Percentiles rank a stretch among this genome's conserved stretches.
phyloP scores from a whole-genome alignment of 129 eudicot species.

The Artemisia annua region DNA sequence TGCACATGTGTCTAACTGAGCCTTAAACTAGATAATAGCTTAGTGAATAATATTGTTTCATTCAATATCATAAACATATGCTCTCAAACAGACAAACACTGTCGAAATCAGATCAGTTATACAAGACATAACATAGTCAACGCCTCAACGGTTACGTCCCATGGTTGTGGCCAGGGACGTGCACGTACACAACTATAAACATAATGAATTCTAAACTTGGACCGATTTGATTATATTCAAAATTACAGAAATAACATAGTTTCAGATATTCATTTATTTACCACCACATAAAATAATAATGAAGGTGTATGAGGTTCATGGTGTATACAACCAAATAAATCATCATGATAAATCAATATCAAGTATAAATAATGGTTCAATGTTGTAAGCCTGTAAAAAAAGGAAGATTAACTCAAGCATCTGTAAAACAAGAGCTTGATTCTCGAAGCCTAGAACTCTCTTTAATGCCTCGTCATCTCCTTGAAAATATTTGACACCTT shows the following conservation, averaged over 20 bases:
- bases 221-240: conserved; percentile 16
- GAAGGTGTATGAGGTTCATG: conserved; percentile 20
- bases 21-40: no score
- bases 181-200: not conserved
- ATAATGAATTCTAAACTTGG: not conserved
- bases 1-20: no score
- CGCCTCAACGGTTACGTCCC: no score
- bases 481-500: conserved; percentile 71
- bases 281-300: conserved; percentile 24
- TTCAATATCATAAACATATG: no score
- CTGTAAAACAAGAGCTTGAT: conserved; percentile 12
- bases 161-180: no score
- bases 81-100: no score
- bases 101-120: no score
- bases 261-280: conserved; percentile 30
- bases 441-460: conserved; percentile 18
- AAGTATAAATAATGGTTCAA: conserved; percentile 26
- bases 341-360: conserved; percentile 14
- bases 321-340: conserved; percentile 30
- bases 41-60: no score
- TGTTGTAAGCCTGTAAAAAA: conserved; percentile 16
- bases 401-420: conserved; percentile 11
- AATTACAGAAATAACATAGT: conserved; percentile 6
- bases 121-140: no score
- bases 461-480: conserved; percentile 91